Evolutionary conservation across 257 asterid species (phyloP).

Genomic region (Paulownia fortunei): DNA sequence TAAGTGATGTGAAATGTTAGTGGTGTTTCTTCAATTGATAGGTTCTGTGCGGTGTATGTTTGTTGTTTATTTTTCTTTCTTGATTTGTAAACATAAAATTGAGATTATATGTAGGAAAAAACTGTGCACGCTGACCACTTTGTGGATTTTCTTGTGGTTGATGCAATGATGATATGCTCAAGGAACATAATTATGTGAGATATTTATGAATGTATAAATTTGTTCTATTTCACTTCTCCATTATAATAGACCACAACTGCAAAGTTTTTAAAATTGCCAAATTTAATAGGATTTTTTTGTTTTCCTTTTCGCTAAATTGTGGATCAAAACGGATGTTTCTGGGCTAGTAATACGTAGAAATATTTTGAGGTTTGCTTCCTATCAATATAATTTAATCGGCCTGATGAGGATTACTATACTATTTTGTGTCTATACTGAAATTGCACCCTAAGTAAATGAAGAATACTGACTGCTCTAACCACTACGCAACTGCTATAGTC

Average conservation of each 20-base stretch:
- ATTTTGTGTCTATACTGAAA: background rate
- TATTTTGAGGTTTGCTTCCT: background rate
- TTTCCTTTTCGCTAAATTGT: background rate
- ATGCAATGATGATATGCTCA: background rate
- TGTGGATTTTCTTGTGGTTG: background rate
- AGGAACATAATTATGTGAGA: no score
- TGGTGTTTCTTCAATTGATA: background rate
- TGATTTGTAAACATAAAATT: background rate
- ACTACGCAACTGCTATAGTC: background rate
- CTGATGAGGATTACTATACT: background rate
- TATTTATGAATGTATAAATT: no score
- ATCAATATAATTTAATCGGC: background rate
- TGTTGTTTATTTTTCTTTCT: background rate
- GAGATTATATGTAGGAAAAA: background rate
- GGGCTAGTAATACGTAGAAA: background rate
- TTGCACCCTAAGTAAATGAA: background rate
- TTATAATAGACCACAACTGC: no score
- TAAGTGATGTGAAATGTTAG: background rate
- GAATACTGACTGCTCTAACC: background rate
- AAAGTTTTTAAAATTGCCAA: no score
- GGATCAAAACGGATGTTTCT: background rate
- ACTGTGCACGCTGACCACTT: background rate
- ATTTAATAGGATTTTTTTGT: background rate
- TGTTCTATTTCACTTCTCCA: no score
- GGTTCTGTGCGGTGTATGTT: background rate